phyloP scores from a whole-genome alignment of 805 yeast genomes.

The Candida methanosorbosa region DNA sequence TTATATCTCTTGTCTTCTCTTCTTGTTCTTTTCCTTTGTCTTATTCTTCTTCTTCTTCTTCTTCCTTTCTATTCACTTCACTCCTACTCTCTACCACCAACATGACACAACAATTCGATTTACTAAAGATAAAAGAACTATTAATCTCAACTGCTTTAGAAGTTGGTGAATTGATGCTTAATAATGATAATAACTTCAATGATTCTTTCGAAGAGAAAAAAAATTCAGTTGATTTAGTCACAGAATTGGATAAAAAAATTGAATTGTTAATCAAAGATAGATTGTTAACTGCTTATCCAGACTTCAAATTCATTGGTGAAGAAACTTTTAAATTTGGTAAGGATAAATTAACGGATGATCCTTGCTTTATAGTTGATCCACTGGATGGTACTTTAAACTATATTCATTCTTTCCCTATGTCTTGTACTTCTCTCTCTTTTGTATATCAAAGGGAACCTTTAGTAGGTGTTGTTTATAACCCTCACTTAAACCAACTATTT shows the following conservation, averaged over 20 bases:
- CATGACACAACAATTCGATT: neutral
- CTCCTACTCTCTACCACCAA: neutral
- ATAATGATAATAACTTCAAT: neutral
- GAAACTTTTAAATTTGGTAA: conserved; percentile 45
- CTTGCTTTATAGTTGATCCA: conserved; percentile 59
- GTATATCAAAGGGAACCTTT: conserved; percentile 37
- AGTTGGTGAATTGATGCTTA: conserved; percentile 6
- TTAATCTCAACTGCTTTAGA: conserved; percentile 17
- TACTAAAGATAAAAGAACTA: conserved; percentile 23
- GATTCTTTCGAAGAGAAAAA: conserved; percentile 7
- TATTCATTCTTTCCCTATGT: conserved; percentile 52
- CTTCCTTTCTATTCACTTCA: neutral
- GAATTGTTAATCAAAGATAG: conserved; percentile 29
- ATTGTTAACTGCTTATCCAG: conserved; percentile 32
- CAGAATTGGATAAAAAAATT: conserved; percentile 50
- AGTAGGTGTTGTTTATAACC: conserved; percentile 63
- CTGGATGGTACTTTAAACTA: conserved; percentile 62
- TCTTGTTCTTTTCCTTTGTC: neutral
- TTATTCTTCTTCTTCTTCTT: neutral
- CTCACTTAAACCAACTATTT: conserved; percentile 43
- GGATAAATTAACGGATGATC: conserved; percentile 37
- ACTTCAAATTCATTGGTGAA: conserved; percentile 50
- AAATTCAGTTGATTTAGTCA: conserved; percentile 48
- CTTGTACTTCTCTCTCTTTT: conserved; percentile 55
- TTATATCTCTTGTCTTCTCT: neutral